Conservation (phyloP, 2,329 filamentous ascomycete genomes). For the Phoma sp. region DNA sequence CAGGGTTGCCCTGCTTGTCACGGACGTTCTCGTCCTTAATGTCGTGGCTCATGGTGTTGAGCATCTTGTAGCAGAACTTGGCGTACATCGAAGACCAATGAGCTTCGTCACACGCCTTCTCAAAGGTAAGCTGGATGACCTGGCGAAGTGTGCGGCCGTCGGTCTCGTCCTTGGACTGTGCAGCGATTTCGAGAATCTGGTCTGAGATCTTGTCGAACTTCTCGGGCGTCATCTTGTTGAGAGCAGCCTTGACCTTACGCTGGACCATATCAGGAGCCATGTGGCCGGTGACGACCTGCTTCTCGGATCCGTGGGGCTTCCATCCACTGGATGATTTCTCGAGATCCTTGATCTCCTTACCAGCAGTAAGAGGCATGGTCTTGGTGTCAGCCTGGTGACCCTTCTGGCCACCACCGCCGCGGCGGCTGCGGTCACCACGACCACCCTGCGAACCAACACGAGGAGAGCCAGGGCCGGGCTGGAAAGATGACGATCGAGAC, state of each 20-base stretch:
- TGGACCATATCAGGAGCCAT: constrained; percentile 94
- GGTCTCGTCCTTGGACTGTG: constrained; percentile 92
- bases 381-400: constrained; percentile 72
- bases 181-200: constrained; percentile 90
- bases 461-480: constrained; percentile 74
- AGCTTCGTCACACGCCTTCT: constrained; percentile 97
- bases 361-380: constrained; percentile 89
- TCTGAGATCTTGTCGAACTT: constrained; percentile 97
- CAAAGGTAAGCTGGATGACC: constrained; percentile 98
- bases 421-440: constrained; percentile 68
- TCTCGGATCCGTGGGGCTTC: constrained; percentile 73
- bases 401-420: constrained; percentile 53
- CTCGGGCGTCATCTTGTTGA: constrained; percentile 99
- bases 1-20: constrained; percentile 87
- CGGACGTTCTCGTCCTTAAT: constrained; percentile 95
- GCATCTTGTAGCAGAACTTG: constrained; percentile 97
- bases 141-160: constrained; percentile 95
- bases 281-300: constrained; percentile 47
- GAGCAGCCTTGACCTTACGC: constrained; percentile 95
- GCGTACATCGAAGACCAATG: constrained; percentile 99
- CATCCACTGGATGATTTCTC: constrained; percentile 77
- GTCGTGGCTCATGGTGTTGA: constrained; percentile 81
- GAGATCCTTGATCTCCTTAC: constrained; percentile 82
- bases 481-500: constrained; percentile 64
- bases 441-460: constrained; percentile 66